Percentiles rank a stretch among this genome's conserved stretches.
Evolutionary conservation across 441 rosid genomes (phyloP).

Genomic region (Brassica balearica): DNA sequence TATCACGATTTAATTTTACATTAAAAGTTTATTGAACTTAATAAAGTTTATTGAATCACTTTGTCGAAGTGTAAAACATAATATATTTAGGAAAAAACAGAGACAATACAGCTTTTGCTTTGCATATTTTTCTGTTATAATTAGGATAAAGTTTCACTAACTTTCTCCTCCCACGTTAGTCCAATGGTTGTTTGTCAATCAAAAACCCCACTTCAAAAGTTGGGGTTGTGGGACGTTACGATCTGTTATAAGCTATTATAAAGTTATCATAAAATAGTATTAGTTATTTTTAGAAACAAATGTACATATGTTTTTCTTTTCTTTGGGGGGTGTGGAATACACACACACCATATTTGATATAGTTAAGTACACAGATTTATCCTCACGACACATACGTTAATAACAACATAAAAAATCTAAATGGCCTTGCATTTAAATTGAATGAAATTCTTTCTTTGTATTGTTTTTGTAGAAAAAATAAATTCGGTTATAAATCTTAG

Average conservation of each 20-base stretch:
- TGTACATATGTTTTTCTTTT: background rate
- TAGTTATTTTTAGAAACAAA: constrained; percentile 1
- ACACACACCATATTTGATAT: background rate
- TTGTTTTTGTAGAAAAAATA: background rate
- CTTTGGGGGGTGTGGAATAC: background rate
- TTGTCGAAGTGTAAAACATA: background rate
- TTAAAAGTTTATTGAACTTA: background rate
- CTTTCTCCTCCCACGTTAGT: constrained; percentile 2
- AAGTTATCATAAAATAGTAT: background rate
- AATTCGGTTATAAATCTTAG: background rate
- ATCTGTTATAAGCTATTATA: background rate
- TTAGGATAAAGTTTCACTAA: constrained; percentile 3
- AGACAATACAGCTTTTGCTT: background rate
- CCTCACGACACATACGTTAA: background rate
- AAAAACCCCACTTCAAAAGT: background rate
- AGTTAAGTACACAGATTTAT: background rate
- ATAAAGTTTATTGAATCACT: background rate
- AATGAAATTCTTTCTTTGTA: background rate
- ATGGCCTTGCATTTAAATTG: background rate
- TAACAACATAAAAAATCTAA: background rate
- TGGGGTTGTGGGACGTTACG: background rate
- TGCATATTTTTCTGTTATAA: background rate
- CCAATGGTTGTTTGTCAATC: background rate
- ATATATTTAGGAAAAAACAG: background rate
- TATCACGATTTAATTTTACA: background rate